phyloP scores from a whole-genome alignment of 371 early-diverging fungal species.

The Mucor piriformis region DNA sequence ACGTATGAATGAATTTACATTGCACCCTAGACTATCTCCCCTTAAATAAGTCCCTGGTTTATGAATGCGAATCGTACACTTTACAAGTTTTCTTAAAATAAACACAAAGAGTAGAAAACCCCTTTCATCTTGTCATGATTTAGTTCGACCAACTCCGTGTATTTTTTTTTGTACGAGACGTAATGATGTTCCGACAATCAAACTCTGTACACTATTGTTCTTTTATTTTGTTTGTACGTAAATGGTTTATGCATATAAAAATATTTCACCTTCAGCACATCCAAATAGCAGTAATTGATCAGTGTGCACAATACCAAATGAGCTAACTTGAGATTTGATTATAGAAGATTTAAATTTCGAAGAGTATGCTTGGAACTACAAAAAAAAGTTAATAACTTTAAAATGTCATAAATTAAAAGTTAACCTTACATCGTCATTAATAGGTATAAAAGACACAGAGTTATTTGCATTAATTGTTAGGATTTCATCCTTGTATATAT shows the following conservation, averaged over 20 bases:
- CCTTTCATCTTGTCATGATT: not conserved
- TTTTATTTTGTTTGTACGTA: not conserved
- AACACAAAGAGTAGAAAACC: not conserved
- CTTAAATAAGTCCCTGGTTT: too few relatives aligned
- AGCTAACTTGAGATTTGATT: slow-evolving; percentile 65
- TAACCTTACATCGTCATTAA: slow-evolving; percentile 65
- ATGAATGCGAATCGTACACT: too few relatives aligned
- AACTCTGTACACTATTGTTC: too few relatives aligned
- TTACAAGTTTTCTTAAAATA: too few relatives aligned
- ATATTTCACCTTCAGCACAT: slow-evolving; percentile 67
- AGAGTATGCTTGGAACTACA: slow-evolving; percentile 64
- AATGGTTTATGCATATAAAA: slow-evolving; percentile 54
- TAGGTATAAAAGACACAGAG: slow-evolving; percentile 66
- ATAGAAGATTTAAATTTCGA: slow-evolving; percentile 68
- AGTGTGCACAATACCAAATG: slow-evolving; percentile 60
- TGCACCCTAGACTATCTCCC: not conserved
- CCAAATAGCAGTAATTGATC: slow-evolving; percentile 67
- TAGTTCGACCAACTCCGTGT: too few relatives aligned
- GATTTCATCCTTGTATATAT: slow-evolving; percentile 51
- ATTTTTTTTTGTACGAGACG: too few relatives aligned
- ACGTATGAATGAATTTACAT: slow-evolving; percentile 1
- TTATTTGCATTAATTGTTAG: slow-evolving; percentile 67
- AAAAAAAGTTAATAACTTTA: not conserved
- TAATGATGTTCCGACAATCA: too few relatives aligned
- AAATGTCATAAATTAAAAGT: not conserved